A percentile compares a stretch with the other conserved stretches of the same genome.
Evolutionary conservation across 805 yeast species (phyloP).

Genomic region (Metschnikowia orientalis): DNA sequence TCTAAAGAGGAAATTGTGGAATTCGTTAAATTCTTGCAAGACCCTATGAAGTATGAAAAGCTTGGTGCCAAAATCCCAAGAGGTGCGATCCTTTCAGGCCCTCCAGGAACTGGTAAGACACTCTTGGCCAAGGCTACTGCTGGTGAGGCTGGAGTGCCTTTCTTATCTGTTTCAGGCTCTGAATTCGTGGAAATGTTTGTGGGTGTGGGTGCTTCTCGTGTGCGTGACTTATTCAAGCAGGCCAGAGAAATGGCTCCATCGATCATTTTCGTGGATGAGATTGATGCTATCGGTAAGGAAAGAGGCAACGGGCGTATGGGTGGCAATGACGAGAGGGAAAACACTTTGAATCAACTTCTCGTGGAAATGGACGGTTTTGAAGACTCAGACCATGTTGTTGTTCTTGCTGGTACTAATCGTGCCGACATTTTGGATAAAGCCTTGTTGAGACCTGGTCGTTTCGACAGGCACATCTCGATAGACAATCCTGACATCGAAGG

Average conservation of each 20-base stretch:
- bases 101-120: conserved; percentile 99
- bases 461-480: conserved; percentile 86
- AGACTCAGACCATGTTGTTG: conserved; percentile 88
- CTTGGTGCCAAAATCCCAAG: conserved; percentile 97
- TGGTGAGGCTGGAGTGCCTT: conserved; percentile 98
- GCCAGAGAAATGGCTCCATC: conserved; percentile 95
- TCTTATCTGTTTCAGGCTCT: conserved; percentile 92
- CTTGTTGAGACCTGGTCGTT: conserved; percentile 93
- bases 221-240: conserved; percentile 86
- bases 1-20: conserved; percentile 98
- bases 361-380: conserved; percentile 99
- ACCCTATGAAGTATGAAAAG: conserved; percentile 84
- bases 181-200: conserved; percentile 99
- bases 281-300: conserved; percentile 98
- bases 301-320: conserved; percentile 74
- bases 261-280: conserved; percentile 95
- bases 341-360: conserved; percentile 88
- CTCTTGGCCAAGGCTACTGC: conserved; percentile 97
- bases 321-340: conserved; percentile 94
- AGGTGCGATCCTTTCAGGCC: conserved; percentile 96
- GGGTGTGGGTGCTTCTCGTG: conserved; percentile 98
- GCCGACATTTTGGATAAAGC: conserved; percentile 93
- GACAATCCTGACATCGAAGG: conserved; percentile 96
- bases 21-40: conserved; percentile 87
- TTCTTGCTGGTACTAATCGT: conserved; percentile 95